Base-by-base conservation (phyloP, 441 rosid species). In the Croton laevigatus region DNA sequence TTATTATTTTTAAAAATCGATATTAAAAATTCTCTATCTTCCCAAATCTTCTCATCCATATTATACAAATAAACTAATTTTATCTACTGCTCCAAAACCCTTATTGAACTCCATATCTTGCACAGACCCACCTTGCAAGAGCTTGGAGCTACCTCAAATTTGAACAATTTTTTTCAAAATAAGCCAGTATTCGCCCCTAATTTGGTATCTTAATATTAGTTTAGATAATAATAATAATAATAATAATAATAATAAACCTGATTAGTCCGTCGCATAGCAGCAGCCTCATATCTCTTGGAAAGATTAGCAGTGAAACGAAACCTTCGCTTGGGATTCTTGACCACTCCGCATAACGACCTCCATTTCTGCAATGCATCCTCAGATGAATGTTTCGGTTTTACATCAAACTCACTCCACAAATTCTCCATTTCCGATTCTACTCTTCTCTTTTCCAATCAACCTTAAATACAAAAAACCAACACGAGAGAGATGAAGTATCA, bases 261-360 rank as follows among this genome's bases (percentile, higher is more conserved):
- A 75, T 89, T 88, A 85, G 90, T 86, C n/a, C 78, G 81, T 0
- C 98, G 96, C 93, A 91, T 89, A 3, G 85, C 93, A 22, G 93
- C 97, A 14, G 68, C 84, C 69, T 81, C 89, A 48, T 74, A 73
- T 48, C 89, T 84, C 80, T 87, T 88, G 58, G 70, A 84, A 69
- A 92, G 92, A 66, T 95, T 85, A 16, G 86, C 89, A 44, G 87
- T 83, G 74, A 72, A 84, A 34, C 98, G 97, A 74, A 95, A 95
- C 71, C 99, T 78, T 59, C 98, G 82, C 62, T 85, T 85, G 12
- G 74, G 91, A 62, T 92, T 95, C 85, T 82, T 88, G 54, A 95
- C 93, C 44, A 95, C 10, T 34, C 87, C 71, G 19, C 87, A 90
- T 1, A 88, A 78, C 0, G 81, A 68, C 73, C 97, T 88, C 98